phyloP scores from a whole-genome alignment of 2,329 filamentous ascomycete species.

The Colletotrichum tofieldiae region DNA sequence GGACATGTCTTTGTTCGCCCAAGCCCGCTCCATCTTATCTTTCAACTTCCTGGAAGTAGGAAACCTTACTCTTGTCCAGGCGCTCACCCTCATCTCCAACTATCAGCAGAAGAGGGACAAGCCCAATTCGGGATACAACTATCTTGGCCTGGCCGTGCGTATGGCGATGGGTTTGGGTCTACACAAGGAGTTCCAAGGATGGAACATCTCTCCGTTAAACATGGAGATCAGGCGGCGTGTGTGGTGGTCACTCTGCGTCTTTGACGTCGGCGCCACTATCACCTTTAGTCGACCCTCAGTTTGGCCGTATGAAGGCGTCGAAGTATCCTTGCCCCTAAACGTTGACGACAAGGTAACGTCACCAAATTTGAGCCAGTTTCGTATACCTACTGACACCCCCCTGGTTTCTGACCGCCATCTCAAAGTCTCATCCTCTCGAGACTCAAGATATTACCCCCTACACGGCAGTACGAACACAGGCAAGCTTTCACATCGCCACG shows the following conservation, averaged over 20 bases:
- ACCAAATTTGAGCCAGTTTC: neutral
- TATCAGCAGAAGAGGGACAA: constrained; percentile 63
- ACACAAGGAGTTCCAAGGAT: constrained; percentile 59
- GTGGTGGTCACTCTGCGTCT: constrained; percentile 59
- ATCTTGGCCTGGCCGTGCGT: constrained; percentile 63
- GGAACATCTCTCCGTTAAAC: constrained; percentile 50
- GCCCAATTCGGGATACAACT: constrained; percentile 67
- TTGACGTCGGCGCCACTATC: constrained; percentile 62
- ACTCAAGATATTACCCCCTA: constrained; percentile 60
- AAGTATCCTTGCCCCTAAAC: constrained; percentile 54
- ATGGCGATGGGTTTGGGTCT: constrained; percentile 65
- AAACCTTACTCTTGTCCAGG: constrained; percentile 52
- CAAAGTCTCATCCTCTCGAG: constrained; percentile 51
- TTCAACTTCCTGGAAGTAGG: constrained; percentile 45
- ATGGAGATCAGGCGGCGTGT: constrained; percentile 55
- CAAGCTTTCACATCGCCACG: constrained; percentile 61
- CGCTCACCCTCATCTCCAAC: constrained; percentile 51
- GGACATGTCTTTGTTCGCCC: constrained; percentile 21
- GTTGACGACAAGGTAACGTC: constrained; percentile 46
- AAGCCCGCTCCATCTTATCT: constrained; percentile 26
- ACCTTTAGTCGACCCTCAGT: constrained; percentile 53
- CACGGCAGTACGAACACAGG: constrained; percentile 60
- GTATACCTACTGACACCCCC: neutral
- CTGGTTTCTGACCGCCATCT: constrained; percentile 52
- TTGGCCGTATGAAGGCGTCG: constrained; percentile 44